Evolutionary conservation across 345 rosid genomes (phyloP).

Genomic region (Zanthoxylum bungeanum): DNA sequence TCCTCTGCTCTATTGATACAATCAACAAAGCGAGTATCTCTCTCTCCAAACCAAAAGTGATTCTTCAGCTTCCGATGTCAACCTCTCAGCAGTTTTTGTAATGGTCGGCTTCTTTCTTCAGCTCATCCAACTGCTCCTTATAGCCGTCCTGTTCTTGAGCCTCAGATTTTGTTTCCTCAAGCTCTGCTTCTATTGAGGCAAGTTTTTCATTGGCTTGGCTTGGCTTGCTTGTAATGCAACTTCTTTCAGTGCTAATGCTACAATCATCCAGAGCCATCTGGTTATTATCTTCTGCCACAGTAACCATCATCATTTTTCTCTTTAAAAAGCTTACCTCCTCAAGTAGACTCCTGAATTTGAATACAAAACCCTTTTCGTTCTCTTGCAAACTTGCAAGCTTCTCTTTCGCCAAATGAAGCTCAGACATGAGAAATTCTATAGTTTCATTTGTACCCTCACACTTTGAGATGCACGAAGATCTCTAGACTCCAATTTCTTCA

Average conservation of each 20-base stretch:
- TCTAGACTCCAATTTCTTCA: slow-evolving; percentile 17
- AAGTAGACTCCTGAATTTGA: slow-evolving; percentile 21
- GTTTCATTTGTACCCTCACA: slow-evolving; percentile 19
- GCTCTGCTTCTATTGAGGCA: slow-evolving; percentile 30
- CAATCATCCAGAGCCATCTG: slow-evolving; percentile 85
- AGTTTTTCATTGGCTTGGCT: slow-evolving; percentile 54
- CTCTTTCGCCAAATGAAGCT: slow-evolving; percentile 32
- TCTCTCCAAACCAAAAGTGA: too few relatives aligned
- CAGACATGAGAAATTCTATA: slow-evolving; percentile 32
- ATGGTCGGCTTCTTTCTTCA: slow-evolving; percentile 49
- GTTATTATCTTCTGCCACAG: slow-evolving; percentile 79
- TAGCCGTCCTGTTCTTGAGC: slow-evolving; percentile 34
- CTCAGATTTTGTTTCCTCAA: slow-evolving; percentile 35
- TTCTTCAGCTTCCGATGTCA: too few relatives aligned
- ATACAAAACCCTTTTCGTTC: slow-evolving; percentile 29
- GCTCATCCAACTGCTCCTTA: slow-evolving; percentile 30
- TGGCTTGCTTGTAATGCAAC: slow-evolving; percentile 81
- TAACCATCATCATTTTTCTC: too few relatives aligned
- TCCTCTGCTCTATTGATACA: slow-evolving; percentile 71
- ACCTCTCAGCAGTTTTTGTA: slow-evolving; percentile 56
- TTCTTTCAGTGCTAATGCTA: slow-evolving; percentile 70
- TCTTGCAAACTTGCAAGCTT: slow-evolving; percentile 29
- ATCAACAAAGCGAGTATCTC: too few relatives aligned
- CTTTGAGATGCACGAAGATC: slow-evolving; percentile 21
- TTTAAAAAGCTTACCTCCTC: slow-evolving; percentile 36